These are phyloP conservation scores for Aleurites moluccanus DNA, from an alignment of 441 rosid species.

Conservation along the genomic window DNA sequence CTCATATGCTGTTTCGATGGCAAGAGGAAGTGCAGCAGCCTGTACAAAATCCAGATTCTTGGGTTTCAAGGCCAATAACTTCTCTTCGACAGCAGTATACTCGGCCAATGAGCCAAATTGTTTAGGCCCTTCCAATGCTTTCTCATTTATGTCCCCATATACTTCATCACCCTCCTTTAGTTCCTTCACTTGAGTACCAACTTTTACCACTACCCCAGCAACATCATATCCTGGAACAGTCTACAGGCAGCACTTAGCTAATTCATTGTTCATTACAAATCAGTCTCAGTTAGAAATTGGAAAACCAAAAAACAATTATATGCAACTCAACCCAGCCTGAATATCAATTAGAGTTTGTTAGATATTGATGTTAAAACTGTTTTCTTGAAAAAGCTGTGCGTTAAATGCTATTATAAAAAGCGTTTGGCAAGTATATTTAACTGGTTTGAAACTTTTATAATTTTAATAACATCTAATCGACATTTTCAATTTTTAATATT, in stretches of 20 bases:
- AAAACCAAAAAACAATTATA: neutral
- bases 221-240: slow-evolving; percentile 84
- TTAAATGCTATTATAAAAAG: too few species aligned
- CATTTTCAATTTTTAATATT: too few species aligned
- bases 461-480: too few species aligned
- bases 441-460: too few species aligned
- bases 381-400: too few species aligned
- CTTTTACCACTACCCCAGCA: slow-evolving; percentile 74
- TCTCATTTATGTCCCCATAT: slow-evolving; percentile 66
- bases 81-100: slow-evolving; percentile 77
- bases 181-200: slow-evolving; percentile 56
- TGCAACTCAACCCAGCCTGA: neutral
- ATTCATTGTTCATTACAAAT: too few species aligned
- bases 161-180: slow-evolving; percentile 75
- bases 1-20: slow-evolving; percentile 72
- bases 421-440: too few species aligned
- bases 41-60: slow-evolving; percentile 61
- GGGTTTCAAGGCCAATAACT: slow-evolving; percentile 60
- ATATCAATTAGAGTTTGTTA: too few species aligned
- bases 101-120: slow-evolving; percentile 76
- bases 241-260: slow-evolving; percentile 30
- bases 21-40: slow-evolving; percentile 76
- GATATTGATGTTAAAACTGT: too few species aligned
- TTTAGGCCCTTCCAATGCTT: slow-evolving; percentile 66
- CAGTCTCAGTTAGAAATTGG: too few species aligned